A percentile compares a stretch with the other conserved stretches of the same genome.
Evolutionary conservation across 1,139 yeast genomes (phyloP).

Genomic region (Ogataea hybrid): DNA sequence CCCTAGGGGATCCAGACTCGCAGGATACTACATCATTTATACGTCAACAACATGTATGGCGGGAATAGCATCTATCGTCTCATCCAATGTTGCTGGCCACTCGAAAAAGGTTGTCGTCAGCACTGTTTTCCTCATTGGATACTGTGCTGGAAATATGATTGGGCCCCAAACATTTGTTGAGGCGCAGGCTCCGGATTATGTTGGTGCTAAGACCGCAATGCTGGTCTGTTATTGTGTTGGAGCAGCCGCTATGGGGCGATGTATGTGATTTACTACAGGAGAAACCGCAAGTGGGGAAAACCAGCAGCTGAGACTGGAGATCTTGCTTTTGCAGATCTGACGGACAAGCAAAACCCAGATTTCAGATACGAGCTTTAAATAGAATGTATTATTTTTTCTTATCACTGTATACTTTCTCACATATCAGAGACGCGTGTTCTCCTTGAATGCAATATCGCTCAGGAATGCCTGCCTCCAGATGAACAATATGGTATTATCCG

Average conservation of each 20-base stretch:
- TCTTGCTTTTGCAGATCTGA: slow-evolving; percentile 59
- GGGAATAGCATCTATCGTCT: slow-evolving; percentile 17
- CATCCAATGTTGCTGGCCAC: slow-evolving; percentile 61
- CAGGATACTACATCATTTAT: not conserved
- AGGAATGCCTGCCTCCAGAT: no score
- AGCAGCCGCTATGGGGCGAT: slow-evolving; percentile 11
- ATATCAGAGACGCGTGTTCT: no score
- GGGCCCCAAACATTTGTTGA: slow-evolving; percentile 67
- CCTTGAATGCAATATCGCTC: no score
- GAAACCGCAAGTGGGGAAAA: slow-evolving; percentile 31
- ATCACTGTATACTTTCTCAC: no score
- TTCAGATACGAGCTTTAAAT: slow-evolving; percentile 45
- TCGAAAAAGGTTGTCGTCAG: slow-evolving; percentile 45
- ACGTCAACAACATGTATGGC: not conserved
- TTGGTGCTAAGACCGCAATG: slow-evolving; percentile 3
- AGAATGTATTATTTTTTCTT: not conserved
- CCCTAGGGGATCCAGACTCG: not conserved
- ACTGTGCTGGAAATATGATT: slow-evolving; percentile 59
- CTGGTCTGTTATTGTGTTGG: not conserved
- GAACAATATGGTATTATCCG: no score
- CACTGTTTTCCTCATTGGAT: slow-evolving; percentile 51
- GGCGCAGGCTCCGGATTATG: slow-evolving; percentile 9
- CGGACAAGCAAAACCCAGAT: slow-evolving; percentile 64
- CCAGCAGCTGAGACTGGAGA: not conserved
- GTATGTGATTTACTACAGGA: slow-evolving; percentile 7